Conservation (phyloP, 2,329 filamentous ascomycete genomes). For the Colletotrichum ledebouriae region DNA sequence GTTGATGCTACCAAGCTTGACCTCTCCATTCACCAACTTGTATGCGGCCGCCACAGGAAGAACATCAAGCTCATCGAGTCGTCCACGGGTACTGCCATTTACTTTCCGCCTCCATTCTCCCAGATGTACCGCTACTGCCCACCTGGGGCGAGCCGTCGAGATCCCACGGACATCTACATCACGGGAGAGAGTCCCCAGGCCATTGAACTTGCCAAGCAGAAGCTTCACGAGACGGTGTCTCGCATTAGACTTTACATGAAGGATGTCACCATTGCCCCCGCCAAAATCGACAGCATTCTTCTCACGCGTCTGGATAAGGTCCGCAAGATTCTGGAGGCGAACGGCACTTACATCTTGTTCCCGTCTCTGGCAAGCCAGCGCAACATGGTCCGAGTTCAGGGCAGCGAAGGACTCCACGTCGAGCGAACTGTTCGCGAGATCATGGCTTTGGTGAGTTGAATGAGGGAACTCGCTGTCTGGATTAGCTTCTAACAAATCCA, state of each 20-base stretch:
- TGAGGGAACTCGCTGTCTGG: conserved; percentile 35
- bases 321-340: conserved; percentile 96
- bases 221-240: conserved; percentile 86
- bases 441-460: conserved; percentile 83
- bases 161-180: conserved; percentile 93
- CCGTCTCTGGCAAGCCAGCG: conserved; percentile 89
- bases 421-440: conserved; percentile 96
- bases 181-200: conserved; percentile 89
- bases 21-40: conserved; percentile 87
- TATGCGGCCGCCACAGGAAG: conserved; percentile 93
- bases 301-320: conserved; percentile 95
- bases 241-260: conserved; percentile 90
- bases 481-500: conserved; percentile 45
- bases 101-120: conserved; percentile 95
- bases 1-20: conserved; percentile 88
- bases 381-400: conserved; percentile 89
- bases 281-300: conserved; percentile 95
- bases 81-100: conserved; percentile 94
- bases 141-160: conserved; percentile 82
- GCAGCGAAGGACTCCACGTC: conserved; percentile 91
- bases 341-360: conserved; percentile 94
- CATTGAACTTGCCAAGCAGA: conserved; percentile 90
- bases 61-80: conserved; percentile 99
- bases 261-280: conserved; percentile 88
- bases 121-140: conserved; percentile 92